Percentiles rank a stretch among this genome's conserved stretches.
Conservation (phyloP, 768 basidiomycete genomes). For the Rubroboletus satanas region DNA sequence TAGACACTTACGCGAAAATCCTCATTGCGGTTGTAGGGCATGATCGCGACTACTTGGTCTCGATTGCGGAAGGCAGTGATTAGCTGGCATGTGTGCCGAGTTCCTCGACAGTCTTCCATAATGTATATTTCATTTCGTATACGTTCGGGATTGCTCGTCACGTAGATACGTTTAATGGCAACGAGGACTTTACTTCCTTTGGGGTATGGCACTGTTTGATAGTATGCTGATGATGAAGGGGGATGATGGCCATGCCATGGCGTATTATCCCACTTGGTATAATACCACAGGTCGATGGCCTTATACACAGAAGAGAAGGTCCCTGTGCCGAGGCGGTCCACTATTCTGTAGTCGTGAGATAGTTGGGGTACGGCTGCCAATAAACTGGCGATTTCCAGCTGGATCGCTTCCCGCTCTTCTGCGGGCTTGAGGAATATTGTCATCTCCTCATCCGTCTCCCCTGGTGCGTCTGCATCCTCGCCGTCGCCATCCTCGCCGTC, state of each 20-base stretch:
- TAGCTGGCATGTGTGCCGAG: constrained; percentile 85
- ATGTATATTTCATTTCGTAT: constrained; percentile 92
- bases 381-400: constrained; percentile 73
- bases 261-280: constrained; percentile 71
- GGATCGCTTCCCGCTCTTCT: constrained; percentile 73
- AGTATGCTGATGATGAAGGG: constrained; percentile 57
- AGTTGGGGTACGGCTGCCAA: constrained; percentile 64
- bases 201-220: constrained; percentile 48
- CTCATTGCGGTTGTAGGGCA: constrained; percentile 89
- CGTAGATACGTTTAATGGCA: constrained; percentile 95
- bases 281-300: constrained; percentile 75
- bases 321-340: constrained; percentile 93
- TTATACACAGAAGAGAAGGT: constrained; percentile 99
- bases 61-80: constrained; percentile 89
- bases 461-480: constrained; percentile 30
- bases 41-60: constrained; percentile 91
- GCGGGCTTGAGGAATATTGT: constrained; percentile 52
- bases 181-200: constrained; percentile 64
- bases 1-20: constrained; percentile 81
- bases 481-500: constrained; percentile 36
- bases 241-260: constrained; percentile 71
- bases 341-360: constrained; percentile 61
- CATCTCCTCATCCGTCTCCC: constrained; percentile 58
- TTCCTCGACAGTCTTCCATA: constrained; percentile 79
- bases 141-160: constrained; percentile 88